Percentiles rank a stretch among this genome's conserved stretches.
These are phyloP conservation scores for Chlamydomonas applanata DNA, from an alignment of 139 green algal species.

Conservation along the genomic window DNA sequence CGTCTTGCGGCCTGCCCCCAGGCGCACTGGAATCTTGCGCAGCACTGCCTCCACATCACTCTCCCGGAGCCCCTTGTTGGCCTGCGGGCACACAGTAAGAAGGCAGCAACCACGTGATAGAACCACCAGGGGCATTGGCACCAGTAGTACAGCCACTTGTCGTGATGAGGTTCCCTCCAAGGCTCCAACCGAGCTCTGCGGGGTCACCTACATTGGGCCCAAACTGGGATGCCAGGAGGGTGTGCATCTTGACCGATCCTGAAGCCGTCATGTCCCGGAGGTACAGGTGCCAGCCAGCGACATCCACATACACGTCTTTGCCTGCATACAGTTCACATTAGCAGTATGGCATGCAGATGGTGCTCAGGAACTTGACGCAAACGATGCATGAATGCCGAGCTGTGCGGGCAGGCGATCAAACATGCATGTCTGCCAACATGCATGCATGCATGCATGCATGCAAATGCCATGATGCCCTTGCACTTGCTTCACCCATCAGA, in stretches of 20 bases:
- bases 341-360: not conserved
- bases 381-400: not conserved
- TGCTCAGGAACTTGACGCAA: not conserved
- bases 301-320: constrained; percentile 61
- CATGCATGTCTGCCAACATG: not conserved
- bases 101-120: not conserved
- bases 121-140: too few species aligned
- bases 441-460: not conserved
- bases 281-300: constrained; percentile 72
- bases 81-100: not conserved
- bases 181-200: too few species aligned
- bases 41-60: constrained; percentile 36
- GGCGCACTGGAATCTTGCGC: constrained; percentile 42
- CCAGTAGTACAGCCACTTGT: too few species aligned
- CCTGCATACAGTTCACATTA: constrained; percentile 19
- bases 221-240: constrained; percentile 45
- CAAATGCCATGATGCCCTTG: not conserved
- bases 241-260: constrained; percentile 40
- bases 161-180: not conserved
- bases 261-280: constrained; percentile 40
- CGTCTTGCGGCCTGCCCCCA: constrained; percentile 23
- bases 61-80: constrained; percentile 30
- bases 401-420: not conserved
- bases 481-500: not conserved
- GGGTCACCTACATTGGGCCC: constrained; percentile 48